Conservation (phyloP, 2,329 filamentous ascomycete species). For the Nemania bipapillata region DNA sequence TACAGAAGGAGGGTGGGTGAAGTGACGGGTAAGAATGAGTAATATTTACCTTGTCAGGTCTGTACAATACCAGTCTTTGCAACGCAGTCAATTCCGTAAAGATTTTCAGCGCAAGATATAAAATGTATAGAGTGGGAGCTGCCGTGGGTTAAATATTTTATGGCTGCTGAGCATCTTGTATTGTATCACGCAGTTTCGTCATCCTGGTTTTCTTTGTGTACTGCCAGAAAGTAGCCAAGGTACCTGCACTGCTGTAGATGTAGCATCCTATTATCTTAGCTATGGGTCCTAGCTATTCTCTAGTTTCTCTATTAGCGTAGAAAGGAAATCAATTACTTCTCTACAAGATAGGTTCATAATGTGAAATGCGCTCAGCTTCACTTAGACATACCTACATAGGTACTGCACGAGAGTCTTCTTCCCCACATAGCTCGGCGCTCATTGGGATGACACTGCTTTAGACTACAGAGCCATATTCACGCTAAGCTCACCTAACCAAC, state of each 20-base stretch:
- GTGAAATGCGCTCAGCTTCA: conserved; percentile 14
- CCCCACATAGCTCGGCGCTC: conserved; percentile 13
- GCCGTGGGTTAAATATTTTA: conserved; percentile 22
- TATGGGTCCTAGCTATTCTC: background rate
- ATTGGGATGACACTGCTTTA: conserved; percentile 8
- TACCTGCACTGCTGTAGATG: background rate
- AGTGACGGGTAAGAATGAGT: background rate
- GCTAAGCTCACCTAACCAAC: conserved; percentile 2
- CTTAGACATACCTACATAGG: background rate
- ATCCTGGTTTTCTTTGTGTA: conserved; percentile 16
- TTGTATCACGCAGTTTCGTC: conserved; percentile 30
- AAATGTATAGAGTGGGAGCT: background rate
- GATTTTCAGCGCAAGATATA: background rate
- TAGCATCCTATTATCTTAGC: background rate
- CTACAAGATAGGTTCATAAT: background rate
- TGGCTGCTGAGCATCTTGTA: background rate
- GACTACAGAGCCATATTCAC: conserved; percentile 11
- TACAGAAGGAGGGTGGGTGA: background rate
- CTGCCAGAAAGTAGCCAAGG: background rate
- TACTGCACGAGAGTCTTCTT: background rate
- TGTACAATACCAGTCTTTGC: background rate
- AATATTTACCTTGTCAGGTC: background rate
- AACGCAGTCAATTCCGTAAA: background rate
- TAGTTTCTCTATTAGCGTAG: background rate
- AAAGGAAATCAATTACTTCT: background rate